Evolutionary conservation across 1,139 yeast species (phyloP), one percentile per base, ranked within the genome.

Genomic region (Citeromyces hawaiiensis): DNA sequence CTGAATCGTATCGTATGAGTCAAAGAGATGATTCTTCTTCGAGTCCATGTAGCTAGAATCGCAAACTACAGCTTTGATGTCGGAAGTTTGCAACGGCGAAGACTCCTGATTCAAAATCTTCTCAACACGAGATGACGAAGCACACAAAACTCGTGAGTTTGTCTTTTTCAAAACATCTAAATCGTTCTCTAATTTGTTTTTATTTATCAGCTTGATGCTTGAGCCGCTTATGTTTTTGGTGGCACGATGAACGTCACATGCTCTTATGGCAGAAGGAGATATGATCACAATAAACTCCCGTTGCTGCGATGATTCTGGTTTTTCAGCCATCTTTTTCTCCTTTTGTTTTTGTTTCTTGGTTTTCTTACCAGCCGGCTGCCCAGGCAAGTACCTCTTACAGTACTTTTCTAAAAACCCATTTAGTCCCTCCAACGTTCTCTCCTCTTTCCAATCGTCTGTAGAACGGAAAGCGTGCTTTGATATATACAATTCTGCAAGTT

Each of bases 211-310:
- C 52, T 80, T 81, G 41, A 80, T 46, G 2, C 85, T 72, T 0
- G 80, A 71, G 8, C 78, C 76, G 4, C 66, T 60, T 29, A 76
- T 49, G 23, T 64, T 65, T 47, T 70, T 67, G 9, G 78, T 70
- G 1, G 79, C 76, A 42, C 91, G 64, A 51, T 73, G 75, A 2
- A 78, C 66, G 49, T 81, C 88, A 58, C 91, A 81, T 1, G 81
- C 85, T 43, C 91, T 64, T 18, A 80, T 58, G 1, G 88, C 88
- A 0, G 87, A 79, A 67, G 73, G 69, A 4, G 83, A 70, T 14
- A 82, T 55, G 2, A 80, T 60, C n/a, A 80, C 63, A 16, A 80
- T 58, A 48, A 67, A 72, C 45, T 68, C 66, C 37, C 72, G 54
- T 13, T 45, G 45, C 21, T 38, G 40, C 35, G 40, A 39, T 19